phyloP scores from a whole-genome alignment of 2,329 filamentous ascomycete species.

The Ophiosphaerella herpotricha region DNA sequence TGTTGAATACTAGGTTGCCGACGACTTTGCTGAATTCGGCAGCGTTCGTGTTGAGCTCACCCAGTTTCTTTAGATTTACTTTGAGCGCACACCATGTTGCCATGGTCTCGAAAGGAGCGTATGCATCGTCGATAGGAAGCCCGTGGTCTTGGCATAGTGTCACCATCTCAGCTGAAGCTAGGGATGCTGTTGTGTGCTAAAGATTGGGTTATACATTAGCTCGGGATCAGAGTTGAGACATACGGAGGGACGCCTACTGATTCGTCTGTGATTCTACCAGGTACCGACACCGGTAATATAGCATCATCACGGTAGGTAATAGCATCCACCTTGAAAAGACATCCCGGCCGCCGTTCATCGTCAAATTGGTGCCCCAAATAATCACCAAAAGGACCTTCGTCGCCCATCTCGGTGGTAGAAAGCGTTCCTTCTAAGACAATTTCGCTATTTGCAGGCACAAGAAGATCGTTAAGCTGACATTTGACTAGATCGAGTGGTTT shows the following conservation, averaged over 20 bases:
- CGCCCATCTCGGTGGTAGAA: slow-evolving; percentile 49
- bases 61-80: slow-evolving; percentile 1
- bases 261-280: slow-evolving; percentile 54
- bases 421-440: slow-evolving; percentile 58
- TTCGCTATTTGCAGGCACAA: slow-evolving; percentile 56
- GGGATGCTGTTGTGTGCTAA: slow-evolving; percentile 20
- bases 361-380: slow-evolving; percentile 49
- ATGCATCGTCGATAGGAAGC: slow-evolving; percentile 53
- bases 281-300: slow-evolving; percentile 53
- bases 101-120: slow-evolving; percentile 53
- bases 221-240: not conserved
- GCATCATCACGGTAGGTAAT: slow-evolving; percentile 56
- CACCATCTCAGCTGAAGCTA: slow-evolving; percentile 52
- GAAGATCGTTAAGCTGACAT: slow-evolving; percentile 55
- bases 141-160: slow-evolving; percentile 37
- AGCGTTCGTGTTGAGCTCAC: slow-evolving; percentile 5
- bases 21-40: slow-evolving; percentile 25
- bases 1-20: slow-evolving; percentile 50
- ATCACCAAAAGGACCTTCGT: slow-evolving; percentile 58
- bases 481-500: slow-evolving; percentile 55
- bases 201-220: not conserved
- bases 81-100: slow-evolving; percentile 52
- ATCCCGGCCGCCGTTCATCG: slow-evolving; percentile 46
- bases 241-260: slow-evolving; percentile 27
- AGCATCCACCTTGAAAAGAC: slow-evolving; percentile 50